Base-by-base conservation (phyloP, 257 asterid genomes). In the Jacaranda mimosifolia region DNA sequence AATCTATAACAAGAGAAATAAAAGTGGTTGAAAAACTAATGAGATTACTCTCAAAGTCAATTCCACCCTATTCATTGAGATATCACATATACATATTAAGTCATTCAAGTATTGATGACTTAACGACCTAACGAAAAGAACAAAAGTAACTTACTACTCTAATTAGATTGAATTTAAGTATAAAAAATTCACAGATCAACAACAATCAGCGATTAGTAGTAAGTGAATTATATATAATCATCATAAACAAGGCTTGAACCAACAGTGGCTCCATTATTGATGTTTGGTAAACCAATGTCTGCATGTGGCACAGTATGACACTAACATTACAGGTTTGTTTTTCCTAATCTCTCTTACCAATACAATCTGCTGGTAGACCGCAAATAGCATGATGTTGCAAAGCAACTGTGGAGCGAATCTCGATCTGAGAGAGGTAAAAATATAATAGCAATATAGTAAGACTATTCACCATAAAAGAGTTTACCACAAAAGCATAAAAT, bases 181-280 rank as follows among this genome's bases (percentile, higher is more conserved):
- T 12, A 3, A 43, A 35, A 17, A 40, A 26, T 17, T 38, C 35
- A 12, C 6, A 12, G 45, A 6, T 26, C 35, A 60, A n/a, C 26
- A 53, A 6, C 18, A 51, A 35, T 40, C 46, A 48, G 10, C 9
- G n/a, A 56, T 38, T 39, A 26, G 36, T 48, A 52, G 39, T 55
- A 46, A 53, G 9, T 43, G 67, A 43, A 13, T 9, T 13, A 8
- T 21, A 12, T 19, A 17, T 5, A 13, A 51, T 21, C 32, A 55
- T 26, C 11, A 58, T 13, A 73, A 53, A 10, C 79, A 63, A 57
- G 32, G 68, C 42, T 70, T 39, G 73, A 14, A 63, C 45, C 14
- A 3, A 56, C 4, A 26, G 4, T 18, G 58, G 21, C 56, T 13
- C 14, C 21, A 19, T 56, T 18, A 39, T 32, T 13, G 6, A 64